Evolutionary conservation across 495 filamentous ascomycete species (phyloP).

Genomic region (Hypoxylon rickii): DNA sequence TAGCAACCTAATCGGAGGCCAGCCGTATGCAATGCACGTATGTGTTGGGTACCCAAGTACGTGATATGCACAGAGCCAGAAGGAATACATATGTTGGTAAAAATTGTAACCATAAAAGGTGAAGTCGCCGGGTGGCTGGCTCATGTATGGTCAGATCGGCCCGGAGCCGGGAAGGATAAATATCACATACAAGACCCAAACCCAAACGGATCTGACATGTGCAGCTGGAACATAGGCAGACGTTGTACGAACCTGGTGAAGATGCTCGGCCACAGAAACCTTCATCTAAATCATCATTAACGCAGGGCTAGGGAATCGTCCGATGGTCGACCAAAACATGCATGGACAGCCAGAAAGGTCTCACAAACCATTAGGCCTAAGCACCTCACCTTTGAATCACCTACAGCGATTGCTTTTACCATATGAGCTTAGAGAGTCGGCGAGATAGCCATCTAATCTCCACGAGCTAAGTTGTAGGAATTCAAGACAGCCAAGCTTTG

Average conservation of each 20-base stretch:
- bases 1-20: constrained; percentile 8
- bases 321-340: not conserved
- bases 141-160: constrained; percentile 7
- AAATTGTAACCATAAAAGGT: not conserved
- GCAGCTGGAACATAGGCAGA: not conserved
- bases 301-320: not conserved
- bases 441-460: not conserved
- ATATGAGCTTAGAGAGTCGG: not conserved
- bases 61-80: constrained; percentile 1
- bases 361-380: not conserved
- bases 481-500: too few species aligned
- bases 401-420: not conserved
- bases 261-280: not conserved
- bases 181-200: constrained; percentile 8
- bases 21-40: constrained; percentile 5
- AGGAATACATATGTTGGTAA: not conserved
- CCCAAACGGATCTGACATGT: too few species aligned
- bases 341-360: too few species aligned
- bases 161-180: constrained; percentile 9
- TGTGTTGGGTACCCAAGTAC: constrained; percentile 3
- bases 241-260: not conserved
- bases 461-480: not conserved
- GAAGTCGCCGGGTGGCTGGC: not conserved
- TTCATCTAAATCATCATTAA: not conserved
- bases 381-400: too few species aligned